Evolutionary conservation across 257 asterid genomes (phyloP), one percentile per base, ranked within the genome.

Genomic region (Fraxinus quadrangulata): DNA sequence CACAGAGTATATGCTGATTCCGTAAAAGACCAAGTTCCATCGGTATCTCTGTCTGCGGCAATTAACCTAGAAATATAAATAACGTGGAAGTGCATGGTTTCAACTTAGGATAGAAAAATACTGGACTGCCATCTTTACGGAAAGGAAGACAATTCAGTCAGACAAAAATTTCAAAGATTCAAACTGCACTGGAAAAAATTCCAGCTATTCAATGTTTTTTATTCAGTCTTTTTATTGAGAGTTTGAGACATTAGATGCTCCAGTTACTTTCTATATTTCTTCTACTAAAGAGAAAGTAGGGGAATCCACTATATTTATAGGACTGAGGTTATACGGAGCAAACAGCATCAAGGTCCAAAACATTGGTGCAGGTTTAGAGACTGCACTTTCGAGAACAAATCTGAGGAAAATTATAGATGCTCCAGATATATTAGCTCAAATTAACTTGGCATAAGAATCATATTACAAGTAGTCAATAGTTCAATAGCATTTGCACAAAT

Each of bases 361-460:
- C n/a, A 47, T 14, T 45, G 19, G 54, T n/a, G 17, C 31, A 17
- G 19, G 47, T 70, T 59, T 54, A 37, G 17, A 24, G 51, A 23
- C 66, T 59, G 82, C 40, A 26, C 75, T 73, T 28, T 36, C 47
- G 13, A 47, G 30, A 73, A 42, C 63, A 31, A 42, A 65, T 47
- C 23, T 23, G 49, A 70, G 40, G 56, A 73, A 33, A 24, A 51
- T 51, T 24, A 61, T 26, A 14, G 33, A 61, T 42, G 54, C 33
- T 47, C 37, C 59, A 49, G 28, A 21, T n/a, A 78, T 17, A 71
- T 70, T 67, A 74, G 54, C 75, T 31, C 72, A 67, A 72, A 17
- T 4, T 67, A 16, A 28, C 42, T 23, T 63, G 16, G 28, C 26
- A 37, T 51, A 16, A 69, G 3, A 34, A 69, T 63, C 56, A 17